These are phyloP conservation scores for Epichloe sylvatica DNA, from an alignment of 2,329 filamentous ascomycete genomes.

Conservation along the genomic window DNA sequence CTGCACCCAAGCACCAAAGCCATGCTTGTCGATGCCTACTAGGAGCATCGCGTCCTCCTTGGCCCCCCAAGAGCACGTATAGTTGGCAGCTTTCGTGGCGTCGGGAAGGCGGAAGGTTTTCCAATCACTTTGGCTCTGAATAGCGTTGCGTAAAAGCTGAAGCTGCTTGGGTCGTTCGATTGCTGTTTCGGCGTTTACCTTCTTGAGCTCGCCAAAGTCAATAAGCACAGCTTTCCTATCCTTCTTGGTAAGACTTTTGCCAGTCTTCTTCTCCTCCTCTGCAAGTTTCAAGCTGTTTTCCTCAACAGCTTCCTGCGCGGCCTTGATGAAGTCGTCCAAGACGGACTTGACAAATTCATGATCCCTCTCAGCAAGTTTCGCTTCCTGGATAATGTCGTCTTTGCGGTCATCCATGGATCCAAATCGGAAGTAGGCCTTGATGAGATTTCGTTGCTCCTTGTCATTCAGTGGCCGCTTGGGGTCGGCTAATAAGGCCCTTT, in stretches of 20 bases:
- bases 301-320: conserved; percentile 45
- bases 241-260: conserved; percentile 83
- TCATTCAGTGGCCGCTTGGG: conserved; percentile 82
- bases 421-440: conserved; percentile 80
- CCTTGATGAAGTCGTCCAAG: conserved; percentile 56
- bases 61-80: conserved; percentile 82
- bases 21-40: conserved; percentile 81
- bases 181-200: conserved; percentile 90
- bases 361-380: conserved; percentile 72
- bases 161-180: conserved; percentile 84
- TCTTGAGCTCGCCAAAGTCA: conserved; percentile 84
- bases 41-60: conserved; percentile 96
- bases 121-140: conserved; percentile 53
- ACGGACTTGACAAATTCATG: conserved; percentile 62
- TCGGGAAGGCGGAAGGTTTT: conserved; percentile 75
- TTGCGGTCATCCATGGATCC: conserved; percentile 79
- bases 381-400: conserved; percentile 77
- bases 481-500: conserved; percentile 60
- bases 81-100: conserved; percentile 82
- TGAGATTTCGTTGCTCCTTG: conserved; percentile 84
- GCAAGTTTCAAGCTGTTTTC: conserved; percentile 58
- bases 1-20: conserved; percentile 88
- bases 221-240: conserved; percentile 95
- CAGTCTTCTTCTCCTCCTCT: conserved; percentile 66
- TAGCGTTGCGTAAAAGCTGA: conserved; percentile 64